Evolutionary conservation across 129 eudicot genomes (phyloP).

Genomic region (Artemisia tridentata): DNA sequence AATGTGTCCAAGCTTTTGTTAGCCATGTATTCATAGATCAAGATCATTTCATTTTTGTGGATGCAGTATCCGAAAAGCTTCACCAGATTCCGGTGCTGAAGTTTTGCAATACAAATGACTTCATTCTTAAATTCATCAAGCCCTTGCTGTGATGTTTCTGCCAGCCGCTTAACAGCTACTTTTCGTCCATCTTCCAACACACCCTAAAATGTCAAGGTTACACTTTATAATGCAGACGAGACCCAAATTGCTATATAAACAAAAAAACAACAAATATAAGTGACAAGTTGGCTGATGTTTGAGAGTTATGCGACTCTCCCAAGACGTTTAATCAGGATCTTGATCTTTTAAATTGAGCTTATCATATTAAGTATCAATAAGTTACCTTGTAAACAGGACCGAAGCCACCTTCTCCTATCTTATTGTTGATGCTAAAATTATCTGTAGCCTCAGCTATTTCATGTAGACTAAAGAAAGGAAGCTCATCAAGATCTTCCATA

Average conservation of each 20-base stretch:
- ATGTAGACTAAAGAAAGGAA: constrained; percentile 17
- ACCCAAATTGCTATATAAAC: not conserved
- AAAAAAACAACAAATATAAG: not conserved
- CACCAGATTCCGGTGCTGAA: constrained; percentile 18
- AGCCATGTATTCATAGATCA: constrained; percentile 36
- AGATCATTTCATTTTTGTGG: constrained; percentile 22
- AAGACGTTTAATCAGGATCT: not conserved
- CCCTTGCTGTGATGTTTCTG: constrained; percentile 30
- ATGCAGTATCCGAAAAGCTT: constrained; percentile 29
- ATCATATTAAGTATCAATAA: not conserved
- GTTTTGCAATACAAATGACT: constrained; percentile 13
- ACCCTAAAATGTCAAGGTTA: constrained; percentile 26
- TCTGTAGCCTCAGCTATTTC: constrained; percentile 20
- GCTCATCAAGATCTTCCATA: constrained; percentile 8
- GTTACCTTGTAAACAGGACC: constrained; percentile 21
- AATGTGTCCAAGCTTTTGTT: constrained; percentile 35
- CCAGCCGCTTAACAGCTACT: constrained; percentile 36
- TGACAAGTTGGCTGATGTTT: not conserved
- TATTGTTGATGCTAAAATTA: constrained; percentile 15
- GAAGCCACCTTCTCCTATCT: constrained; percentile 26
- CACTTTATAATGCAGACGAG: not conserved
- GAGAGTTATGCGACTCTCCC: not conserved
- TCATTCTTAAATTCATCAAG: constrained; percentile 15
- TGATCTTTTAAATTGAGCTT: not conserved
- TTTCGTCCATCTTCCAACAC: constrained; percentile 30